Conservation (phyloP, 2,329 filamentous ascomycete genomes). For the Zymoseptoria pseudotritici region DNA sequence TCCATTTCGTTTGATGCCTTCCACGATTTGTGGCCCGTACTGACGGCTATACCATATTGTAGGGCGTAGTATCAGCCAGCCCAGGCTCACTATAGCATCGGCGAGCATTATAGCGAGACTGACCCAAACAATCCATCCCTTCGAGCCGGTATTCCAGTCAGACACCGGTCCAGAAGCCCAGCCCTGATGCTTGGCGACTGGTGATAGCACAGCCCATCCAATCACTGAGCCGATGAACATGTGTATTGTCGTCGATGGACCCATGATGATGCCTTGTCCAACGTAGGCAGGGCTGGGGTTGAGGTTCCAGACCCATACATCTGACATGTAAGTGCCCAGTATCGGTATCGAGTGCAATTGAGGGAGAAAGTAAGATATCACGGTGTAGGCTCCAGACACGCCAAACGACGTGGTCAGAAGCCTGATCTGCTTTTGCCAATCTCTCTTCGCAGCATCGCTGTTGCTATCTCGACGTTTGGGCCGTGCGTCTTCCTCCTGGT, state of each 20-base stretch:
- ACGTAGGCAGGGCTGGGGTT: constrained; percentile 97
- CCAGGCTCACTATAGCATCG: constrained; percentile 81
- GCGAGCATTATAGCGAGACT: constrained; percentile 94
- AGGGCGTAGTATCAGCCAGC: constrained; percentile 65
- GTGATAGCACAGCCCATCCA: constrained; percentile 87
- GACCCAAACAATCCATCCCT: constrained; percentile 98
- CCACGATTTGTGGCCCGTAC: constrained; percentile 31
- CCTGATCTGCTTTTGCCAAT: constrained; percentile 57
- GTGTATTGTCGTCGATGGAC: constrained; percentile 84
- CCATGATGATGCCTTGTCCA: constrained; percentile 98
- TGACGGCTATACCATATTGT: constrained; percentile 42
- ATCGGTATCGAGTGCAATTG: constrained; percentile 78
- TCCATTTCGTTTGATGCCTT: constrained; percentile 23
- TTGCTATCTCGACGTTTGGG: constrained; percentile 8
- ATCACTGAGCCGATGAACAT: constrained; percentile 87
- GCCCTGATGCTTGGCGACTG: constrained; percentile 72
- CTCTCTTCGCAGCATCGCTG: constrained; percentile 27
- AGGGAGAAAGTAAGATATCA: constrained; percentile 85
- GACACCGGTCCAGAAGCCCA: constrained; percentile 85
- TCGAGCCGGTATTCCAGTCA: constrained; percentile 88
- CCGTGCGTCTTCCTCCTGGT: constrained; percentile 18
- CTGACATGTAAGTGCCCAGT: constrained; percentile 66
- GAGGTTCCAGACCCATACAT: constrained; percentile 86
- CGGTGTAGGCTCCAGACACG: constrained; percentile 56
- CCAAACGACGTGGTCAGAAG: constrained; percentile 53